Percentiles rank a stretch among this genome's conserved stretches.
Evolutionary conservation across 148 eudicot species (phyloP).

Genomic region (Pharnaceum exiguum): DNA sequence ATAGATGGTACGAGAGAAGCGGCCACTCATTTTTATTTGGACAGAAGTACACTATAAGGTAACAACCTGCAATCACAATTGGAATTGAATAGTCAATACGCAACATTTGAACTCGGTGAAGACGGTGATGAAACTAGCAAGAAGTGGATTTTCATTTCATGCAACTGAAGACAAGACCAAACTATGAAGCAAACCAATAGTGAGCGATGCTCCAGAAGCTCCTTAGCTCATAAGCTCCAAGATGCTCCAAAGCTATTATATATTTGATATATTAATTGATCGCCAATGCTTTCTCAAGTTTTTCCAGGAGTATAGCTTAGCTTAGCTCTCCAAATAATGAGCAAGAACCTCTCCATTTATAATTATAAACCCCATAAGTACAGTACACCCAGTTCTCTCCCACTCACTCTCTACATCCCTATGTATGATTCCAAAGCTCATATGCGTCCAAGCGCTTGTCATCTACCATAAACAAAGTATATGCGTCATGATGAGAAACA

Average conservation of each 20-base stretch:
- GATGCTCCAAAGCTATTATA: conserved; percentile 77
- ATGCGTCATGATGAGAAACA: conserved; percentile 62
- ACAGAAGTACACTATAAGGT: conserved; percentile 1
- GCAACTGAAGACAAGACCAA: conserved; percentile 34
- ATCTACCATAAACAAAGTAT: conserved; percentile 97
- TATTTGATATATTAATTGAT: conserved; percentile 53
- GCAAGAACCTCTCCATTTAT: conserved; percentile 63
- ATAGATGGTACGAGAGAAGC: conserved; percentile 86
- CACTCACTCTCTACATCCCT: conserved; percentile 86
- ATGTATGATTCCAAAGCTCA: conserved; percentile 96
- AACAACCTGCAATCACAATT: conserved; percentile 35
- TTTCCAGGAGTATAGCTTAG: conserved; percentile 68
- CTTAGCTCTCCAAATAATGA: conserved; percentile 54
- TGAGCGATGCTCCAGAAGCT: conserved; percentile 92
- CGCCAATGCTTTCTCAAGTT: conserved; percentile 55
- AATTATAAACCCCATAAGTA: conserved; percentile 54
- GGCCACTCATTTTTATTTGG: conserved; percentile 69
- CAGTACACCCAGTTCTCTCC: conserved; percentile 75
- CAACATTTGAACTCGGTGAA: background rate
- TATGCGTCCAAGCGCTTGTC: conserved; percentile 91
- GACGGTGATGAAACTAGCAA: background rate
- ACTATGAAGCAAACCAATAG: conserved; percentile 85
- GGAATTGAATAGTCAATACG: background rate
- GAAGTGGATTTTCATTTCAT: conserved; percentile 14
- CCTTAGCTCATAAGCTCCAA: conserved; percentile 82